Evolutionary conservation across 2,329 filamentous ascomycete genomes (phyloP).

Genomic region (Fusarium camptoceras): DNA sequence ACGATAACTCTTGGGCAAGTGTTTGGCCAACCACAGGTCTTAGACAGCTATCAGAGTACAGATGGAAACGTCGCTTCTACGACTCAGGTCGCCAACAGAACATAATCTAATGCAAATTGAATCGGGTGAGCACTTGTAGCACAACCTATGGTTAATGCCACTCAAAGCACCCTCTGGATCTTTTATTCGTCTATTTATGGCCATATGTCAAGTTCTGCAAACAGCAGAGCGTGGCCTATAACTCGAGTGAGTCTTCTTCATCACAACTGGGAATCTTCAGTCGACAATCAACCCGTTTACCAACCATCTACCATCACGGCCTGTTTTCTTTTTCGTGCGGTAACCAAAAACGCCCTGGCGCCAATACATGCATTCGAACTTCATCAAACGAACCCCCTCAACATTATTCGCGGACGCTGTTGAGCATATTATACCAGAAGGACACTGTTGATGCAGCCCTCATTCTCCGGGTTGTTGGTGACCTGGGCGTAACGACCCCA

Average conservation of each 20-base stretch:
- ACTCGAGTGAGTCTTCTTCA: conserved; percentile 46
- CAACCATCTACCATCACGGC: conserved; percentile 34
- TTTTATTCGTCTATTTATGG: conserved; percentile 35
- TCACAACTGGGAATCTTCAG: conserved; percentile 46
- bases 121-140: neutral
- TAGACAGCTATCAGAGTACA: neutral
- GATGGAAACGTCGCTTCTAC: neutral
- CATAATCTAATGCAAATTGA: neutral
- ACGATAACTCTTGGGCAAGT: neutral
- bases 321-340: conserved; percentile 36
- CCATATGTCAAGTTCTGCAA: conserved; percentile 34
- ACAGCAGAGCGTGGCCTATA: conserved; percentile 34
- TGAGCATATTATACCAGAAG: conserved; percentile 41
- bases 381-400: conserved; percentile 31
- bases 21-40: neutral
- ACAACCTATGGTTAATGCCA: neutral
- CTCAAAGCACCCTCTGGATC: conserved; percentile 6
- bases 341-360: conserved; percentile 46
- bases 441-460: conserved; percentile 52
- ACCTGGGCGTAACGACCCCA: conserved; percentile 82
- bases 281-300: conserved; percentile 45
- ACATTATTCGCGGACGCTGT: conserved; percentile 11
- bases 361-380: conserved; percentile 46
- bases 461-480: conserved; percentile 61
- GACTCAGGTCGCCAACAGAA: neutral